phyloP scores from a whole-genome alignment of 2,329 filamentous ascomycete genomes.

The Aspergillus sergii region DNA sequence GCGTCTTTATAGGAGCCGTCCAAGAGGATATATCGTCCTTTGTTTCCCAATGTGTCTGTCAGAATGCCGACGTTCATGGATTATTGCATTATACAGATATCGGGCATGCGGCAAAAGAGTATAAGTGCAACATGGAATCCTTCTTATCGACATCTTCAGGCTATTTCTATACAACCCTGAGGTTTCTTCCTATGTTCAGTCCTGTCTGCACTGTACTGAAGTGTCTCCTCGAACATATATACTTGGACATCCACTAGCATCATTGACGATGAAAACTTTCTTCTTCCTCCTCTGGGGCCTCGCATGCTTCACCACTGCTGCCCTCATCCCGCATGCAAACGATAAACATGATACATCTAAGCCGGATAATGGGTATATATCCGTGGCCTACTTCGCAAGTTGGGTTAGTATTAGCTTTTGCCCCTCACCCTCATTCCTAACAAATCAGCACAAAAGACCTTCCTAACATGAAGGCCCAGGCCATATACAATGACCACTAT shows the following conservation, averaged over 20 bases:
- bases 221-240: not conserved
- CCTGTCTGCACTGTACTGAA: not conserved
- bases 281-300: not conserved
- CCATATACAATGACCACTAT: conserved; percentile 84
- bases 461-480: conserved; percentile 47
- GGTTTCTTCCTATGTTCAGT: not conserved
- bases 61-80: not conserved
- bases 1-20: not conserved
- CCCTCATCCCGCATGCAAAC: not conserved
- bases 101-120: not conserved
- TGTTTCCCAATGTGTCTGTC: not conserved
- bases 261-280: not conserved
- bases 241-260: not conserved
- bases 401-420: conserved; percentile 36
- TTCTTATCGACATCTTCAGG: not conserved
- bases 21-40: not conserved
- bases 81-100: not conserved
- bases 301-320: not conserved
- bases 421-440: not conserved
- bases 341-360: not conserved
- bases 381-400: conserved; percentile 51
- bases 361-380: conserved; percentile 25
- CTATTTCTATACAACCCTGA: no score
- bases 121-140: not conserved
- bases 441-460: not conserved